phyloP scores from a whole-genome alignment of 345 rosid species.

The Syzygium aqueum region DNA sequence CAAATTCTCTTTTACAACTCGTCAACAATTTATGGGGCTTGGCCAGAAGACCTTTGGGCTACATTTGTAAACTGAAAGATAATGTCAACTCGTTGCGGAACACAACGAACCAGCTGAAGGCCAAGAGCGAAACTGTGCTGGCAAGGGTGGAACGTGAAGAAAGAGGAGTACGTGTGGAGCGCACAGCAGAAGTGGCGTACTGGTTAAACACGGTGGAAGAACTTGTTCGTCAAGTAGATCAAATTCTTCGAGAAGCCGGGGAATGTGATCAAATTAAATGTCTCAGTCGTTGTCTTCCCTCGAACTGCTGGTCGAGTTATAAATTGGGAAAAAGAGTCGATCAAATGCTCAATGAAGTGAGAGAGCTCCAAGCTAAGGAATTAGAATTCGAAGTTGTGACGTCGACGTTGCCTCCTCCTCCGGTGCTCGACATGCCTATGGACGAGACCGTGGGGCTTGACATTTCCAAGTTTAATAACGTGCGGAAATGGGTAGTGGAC shows the following conservation, averaged over 20 bases:
- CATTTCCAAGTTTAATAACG: no score
- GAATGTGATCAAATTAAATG: neutral
- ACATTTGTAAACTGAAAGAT: no score
- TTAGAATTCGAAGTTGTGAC: no score
- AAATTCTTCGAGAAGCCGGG: neutral
- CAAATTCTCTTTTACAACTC: neutral
- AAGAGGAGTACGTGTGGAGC: neutral
- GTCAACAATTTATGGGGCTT: neutral
- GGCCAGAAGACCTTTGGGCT: neutral
- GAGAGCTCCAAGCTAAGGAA: no score
- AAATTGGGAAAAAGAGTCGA: no score
- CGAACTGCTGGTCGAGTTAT: accelerated
- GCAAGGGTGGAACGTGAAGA: neutral
- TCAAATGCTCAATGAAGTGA: no score
- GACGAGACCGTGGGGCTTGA: no score
- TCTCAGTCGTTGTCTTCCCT: neutral
- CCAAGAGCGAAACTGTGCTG: neutral
- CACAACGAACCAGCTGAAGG: neutral
- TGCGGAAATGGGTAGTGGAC: no score
- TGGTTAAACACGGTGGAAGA: neutral
- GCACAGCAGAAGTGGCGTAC: neutral
- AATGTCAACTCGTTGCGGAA: neutral
- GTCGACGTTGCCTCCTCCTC: no score
- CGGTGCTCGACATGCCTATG: no score
- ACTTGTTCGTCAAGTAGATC: neutral